Conservation (phyloP, 805 yeast genomes). For the Pichia pseudocactophila region DNA sequence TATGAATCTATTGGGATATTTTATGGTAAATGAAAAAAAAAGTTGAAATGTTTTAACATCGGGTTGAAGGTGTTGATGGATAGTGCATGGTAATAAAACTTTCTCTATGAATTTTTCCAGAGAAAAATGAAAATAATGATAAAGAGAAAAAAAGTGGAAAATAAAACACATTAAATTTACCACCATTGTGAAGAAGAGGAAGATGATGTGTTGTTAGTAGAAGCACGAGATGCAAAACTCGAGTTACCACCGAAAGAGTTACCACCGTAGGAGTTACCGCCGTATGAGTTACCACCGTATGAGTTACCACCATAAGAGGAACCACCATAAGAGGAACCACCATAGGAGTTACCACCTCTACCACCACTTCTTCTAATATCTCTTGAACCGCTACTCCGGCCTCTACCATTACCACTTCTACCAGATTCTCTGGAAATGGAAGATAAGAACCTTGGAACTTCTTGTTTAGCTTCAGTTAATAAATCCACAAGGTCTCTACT, state of each 20-base stretch:
- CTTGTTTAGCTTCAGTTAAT: slow-evolving; percentile 94
- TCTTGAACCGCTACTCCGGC: slow-evolving; percentile 14
- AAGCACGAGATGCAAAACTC: slow-evolving; percentile 8
- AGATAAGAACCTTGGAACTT: slow-evolving; percentile 82
- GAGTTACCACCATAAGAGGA: slow-evolving; percentile 11
- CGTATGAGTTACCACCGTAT: slow-evolving; percentile 22
- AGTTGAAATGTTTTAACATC: neutral
- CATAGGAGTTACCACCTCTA: slow-evolving; percentile 22
- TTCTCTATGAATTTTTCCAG: slow-evolving; percentile 13
- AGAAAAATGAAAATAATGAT: neutral
- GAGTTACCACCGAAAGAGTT: slow-evolving; percentile 29
- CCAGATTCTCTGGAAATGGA: slow-evolving; percentile 72
- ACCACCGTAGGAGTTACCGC: slow-evolving; percentile 21
- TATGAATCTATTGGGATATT: slow-evolving; percentile 1
- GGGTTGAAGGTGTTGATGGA: neutral
- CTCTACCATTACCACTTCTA: slow-evolving; percentile 43
- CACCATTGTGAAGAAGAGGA: slow-evolving; percentile 27
- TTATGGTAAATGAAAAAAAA: neutral
- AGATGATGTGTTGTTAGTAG: slow-evolving; percentile 2
- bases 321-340: slow-evolving; percentile 12
- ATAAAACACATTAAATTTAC: slow-evolving; percentile 14
- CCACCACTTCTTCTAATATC: slow-evolving; percentile 15
- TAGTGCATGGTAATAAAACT: neutral
- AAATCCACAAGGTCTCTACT: slow-evolving; percentile 82
- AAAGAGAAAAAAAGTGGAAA: slow-evolving; percentile 7